Evolutionary conservation across 352 stramenopile species (phyloP).

Genomic region (Pythium sp.): DNA sequence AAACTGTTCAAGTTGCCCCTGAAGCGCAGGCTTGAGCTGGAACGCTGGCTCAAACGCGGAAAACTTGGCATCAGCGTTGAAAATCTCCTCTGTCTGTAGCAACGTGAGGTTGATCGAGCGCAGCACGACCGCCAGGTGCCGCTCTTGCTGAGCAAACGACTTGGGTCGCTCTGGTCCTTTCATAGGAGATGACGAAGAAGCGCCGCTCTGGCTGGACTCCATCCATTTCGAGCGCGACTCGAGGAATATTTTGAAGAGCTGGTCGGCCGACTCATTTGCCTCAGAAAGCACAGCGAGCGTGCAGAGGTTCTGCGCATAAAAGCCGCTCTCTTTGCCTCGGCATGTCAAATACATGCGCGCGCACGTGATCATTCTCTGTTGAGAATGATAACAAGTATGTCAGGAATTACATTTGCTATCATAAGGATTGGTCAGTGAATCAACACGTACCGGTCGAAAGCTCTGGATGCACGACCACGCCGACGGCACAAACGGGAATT

Average conservation of each 20-base stretch:
- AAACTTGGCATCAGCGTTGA: constrained; percentile 22
- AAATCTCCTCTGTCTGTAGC: constrained; percentile 55
- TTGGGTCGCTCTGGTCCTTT: constrained; percentile 5
- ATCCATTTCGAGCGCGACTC: constrained; percentile 58
- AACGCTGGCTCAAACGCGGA: constrained; percentile 26
- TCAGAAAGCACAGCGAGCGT: constrained; percentile 40
- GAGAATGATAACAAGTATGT: neutral
- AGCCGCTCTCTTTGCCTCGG: constrained; percentile 45
- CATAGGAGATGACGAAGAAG: neutral
- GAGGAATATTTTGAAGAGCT: constrained; percentile 48
- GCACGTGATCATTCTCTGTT: constrained; percentile 45
- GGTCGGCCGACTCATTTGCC: constrained; percentile 22
- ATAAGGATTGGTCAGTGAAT: neutral
- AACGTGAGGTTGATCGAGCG: constrained; percentile 58
- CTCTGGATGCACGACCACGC: constrained; percentile 68
- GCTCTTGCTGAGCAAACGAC: constrained; percentile 23
- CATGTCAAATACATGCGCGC: constrained; percentile 51
- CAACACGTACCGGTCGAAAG: constrained; percentile 47
- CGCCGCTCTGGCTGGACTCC: constrained; percentile 8
- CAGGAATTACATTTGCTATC: neutral
- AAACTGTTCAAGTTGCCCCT: constrained; percentile 28
- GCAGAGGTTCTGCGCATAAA: constrained; percentile 70
- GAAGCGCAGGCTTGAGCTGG: constrained; percentile 25
- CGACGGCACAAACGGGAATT: constrained; percentile 62
- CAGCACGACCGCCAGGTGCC: constrained; percentile 49